Evolutionary conservation across 2,329 filamentous ascomycete genomes (phyloP), one percentile per base, ranked within the genome.

Genomic region (Nigrograna mackinnonii): DNA sequence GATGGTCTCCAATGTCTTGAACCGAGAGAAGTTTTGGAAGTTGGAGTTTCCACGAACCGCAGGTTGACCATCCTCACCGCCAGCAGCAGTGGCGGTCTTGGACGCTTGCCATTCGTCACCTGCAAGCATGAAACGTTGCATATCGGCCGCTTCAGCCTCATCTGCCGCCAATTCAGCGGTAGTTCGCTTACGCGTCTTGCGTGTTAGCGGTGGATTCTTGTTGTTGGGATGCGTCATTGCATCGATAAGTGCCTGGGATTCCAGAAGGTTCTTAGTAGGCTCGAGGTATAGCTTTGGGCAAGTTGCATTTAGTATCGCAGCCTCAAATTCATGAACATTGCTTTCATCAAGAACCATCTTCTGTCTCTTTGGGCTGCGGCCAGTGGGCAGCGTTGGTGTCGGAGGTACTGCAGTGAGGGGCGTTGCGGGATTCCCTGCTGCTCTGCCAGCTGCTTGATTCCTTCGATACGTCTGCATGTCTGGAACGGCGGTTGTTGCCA

Each of bases 161-260:
- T 99, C 94, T 6, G 92, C 92, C 6, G 90, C 94, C 74, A 97
- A 83, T 64, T 99, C 92, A 6, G 94, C 94, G 14, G 95, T 86
- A 0, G 94, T 99, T 49, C 92, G 84, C 77, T 99, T 97, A 43
- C 94, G 80, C 6, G 85, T 86, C 76, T 96, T 96, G 3, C 91
- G 91, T 46, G 87, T 81, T 1, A 94, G 92, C 7, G 90, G 85
- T 32, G 83, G 76, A 37, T 86, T 82, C 21, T 83, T 80, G 66
- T 96, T 89, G 42, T 90, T 83, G 5, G 91, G 87, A 64, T 95
- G 88, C 16, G 82, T 78, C 54, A 92, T 76, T 14, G 79, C 76
- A 21, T 89, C 83, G 3, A 97, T 76, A 3, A 95, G 77, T 9
- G 78, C 77, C 35, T 91, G 85, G 1, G 84, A 84, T 52, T 91